These are phyloP conservation scores for Aspergillus vadensis DNA, from an alignment of 2,329 filamentous ascomycete species.

Conservation along the genomic window DNA sequence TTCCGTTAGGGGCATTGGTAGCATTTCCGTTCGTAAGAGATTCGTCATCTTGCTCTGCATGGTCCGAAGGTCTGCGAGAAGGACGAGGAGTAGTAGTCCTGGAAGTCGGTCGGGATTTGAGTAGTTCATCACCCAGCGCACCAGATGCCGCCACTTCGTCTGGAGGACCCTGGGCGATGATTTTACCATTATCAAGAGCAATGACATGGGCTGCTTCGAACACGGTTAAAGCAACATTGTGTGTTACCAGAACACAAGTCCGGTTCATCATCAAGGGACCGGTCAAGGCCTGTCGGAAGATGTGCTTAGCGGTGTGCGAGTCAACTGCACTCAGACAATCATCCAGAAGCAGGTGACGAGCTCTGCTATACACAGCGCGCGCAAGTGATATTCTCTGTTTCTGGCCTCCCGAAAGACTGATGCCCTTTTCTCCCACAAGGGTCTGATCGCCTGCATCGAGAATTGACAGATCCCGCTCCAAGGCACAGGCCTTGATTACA, in stretches of 20 bases:
- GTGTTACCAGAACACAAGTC: slow-evolving; percentile 93
- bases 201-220: slow-evolving; percentile 80
- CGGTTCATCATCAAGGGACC: slow-evolving; percentile 85
- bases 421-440: slow-evolving; percentile 93
- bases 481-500: slow-evolving; percentile 85
- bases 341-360: slow-evolving; percentile 85
- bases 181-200: slow-evolving; percentile 81
- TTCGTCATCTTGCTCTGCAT: slow-evolving; percentile 64
- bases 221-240: slow-evolving; percentile 87
- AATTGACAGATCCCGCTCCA: slow-evolving; percentile 89
- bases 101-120: slow-evolving; percentile 73
- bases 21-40: slow-evolving; percentile 51
- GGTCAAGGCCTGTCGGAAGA: slow-evolving; percentile 88
- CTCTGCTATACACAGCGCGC: slow-evolving; percentile 95
- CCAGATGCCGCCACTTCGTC: slow-evolving; percentile 82
- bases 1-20: slow-evolving; percentile 35
- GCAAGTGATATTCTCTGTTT: slow-evolving; percentile 97
- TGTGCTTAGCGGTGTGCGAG: slow-evolving; percentile 96
- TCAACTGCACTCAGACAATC: slow-evolving; percentile 97
- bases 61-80: slow-evolving; percentile 75
- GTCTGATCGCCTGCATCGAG: slow-evolving; percentile 91
- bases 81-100: slow-evolving; percentile 69
- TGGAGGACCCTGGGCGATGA: slow-evolving; percentile 74
- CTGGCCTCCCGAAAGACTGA: slow-evolving; percentile 93
- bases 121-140: slow-evolving; percentile 80